Evolutionary conservation across 2,329 filamentous ascomycete species (phyloP), one percentile per base, ranked within the genome.

Genomic region (Penicillium thymicola): DNA sequence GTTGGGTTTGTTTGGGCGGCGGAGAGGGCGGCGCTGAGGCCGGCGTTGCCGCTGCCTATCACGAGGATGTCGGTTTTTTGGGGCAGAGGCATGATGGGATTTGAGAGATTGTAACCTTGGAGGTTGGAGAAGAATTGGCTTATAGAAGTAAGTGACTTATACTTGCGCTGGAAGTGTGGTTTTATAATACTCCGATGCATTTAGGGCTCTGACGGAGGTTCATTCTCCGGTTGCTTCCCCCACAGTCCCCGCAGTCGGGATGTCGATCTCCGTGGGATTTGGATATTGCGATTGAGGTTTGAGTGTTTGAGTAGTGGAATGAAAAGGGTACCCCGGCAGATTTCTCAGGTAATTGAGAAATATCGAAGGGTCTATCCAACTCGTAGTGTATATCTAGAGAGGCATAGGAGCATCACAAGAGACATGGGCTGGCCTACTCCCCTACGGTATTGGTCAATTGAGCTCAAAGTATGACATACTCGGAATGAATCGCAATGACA

Each of bases 21-120:
- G 0, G 84, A 81, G 8, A 82, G 75, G 9, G 85, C 85, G 3
- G 85, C 80, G 11, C 76, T 79, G 70, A 87, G 84, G 14, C 85
- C 86, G 16, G 86, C 86, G 64, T 88, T 88, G 50, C 86, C 86
- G 50, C 81, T 78, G 21, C 86, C 86, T 32, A 86, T 74, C 7
- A 89, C 79, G 6, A 89, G 66, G 58, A 71, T 66, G 45, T 73
- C 70, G 56, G 50, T 27, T 43, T 36, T 43, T 28, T 37, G 37
- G 14, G 34, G 27, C 0, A 27, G 30, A 59, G 61, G 7, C 32
- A 50, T 23, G 11, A 18, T 25, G 28, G 28, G 18, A 23, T 27
- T 21, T n/a, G 23, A 1, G 18, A n/a, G 3, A 9, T 16, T 34
- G 9, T n/a, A 5, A 32, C 11, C 4, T 14, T 32, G 11, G 5